Percentiles rank a stretch among this genome's conserved stretches.
These are phyloP conservation scores for Jamesozyma hellenica DNA, from an alignment of 805 yeast genomes.

Conservation along the genomic window DNA sequence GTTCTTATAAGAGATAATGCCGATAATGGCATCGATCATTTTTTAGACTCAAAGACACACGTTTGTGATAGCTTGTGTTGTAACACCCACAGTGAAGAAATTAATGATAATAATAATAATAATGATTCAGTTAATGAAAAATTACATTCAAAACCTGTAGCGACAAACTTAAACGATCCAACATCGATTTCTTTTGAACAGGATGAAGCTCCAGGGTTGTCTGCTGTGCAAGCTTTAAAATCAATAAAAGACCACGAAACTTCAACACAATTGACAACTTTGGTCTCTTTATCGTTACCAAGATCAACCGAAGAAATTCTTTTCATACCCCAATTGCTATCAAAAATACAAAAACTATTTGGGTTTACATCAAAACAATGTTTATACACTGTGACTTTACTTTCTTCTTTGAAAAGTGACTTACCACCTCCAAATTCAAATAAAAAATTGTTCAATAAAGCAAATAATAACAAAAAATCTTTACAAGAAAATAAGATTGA, in stretches of 20 bases:
- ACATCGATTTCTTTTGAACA: conserved; percentile 45
- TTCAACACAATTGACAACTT: conserved; percentile 39
- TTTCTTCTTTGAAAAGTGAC: conserved; percentile 59
- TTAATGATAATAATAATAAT: neutral
- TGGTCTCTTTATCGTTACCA: conserved; percentile 66
- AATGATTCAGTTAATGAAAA: conserved; percentile 3
- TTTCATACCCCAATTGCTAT: conserved; percentile 61
- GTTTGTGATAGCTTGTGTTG: conserved; percentile 3
- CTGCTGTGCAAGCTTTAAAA: conserved; percentile 53
- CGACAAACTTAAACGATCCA: conserved; percentile 21
- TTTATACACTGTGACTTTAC: conserved; percentile 57
- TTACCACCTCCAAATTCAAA: conserved; percentile 28
- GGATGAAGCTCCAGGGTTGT: conserved; percentile 66
- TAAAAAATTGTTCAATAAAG: neutral
- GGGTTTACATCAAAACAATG: conserved; percentile 67
- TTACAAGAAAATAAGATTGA: neutral
- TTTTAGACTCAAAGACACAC: neutral
- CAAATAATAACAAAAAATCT: neutral
- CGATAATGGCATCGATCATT: neutral
- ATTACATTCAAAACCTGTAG: conserved; percentile 20
- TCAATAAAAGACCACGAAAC: conserved; percentile 45
- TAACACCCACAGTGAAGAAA: neutral
- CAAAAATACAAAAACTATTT: conserved; percentile 57
- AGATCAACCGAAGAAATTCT: conserved; percentile 71
- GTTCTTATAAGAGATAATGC: neutral